phyloP scores from a whole-genome alignment of 2,329 filamentous ascomycete genomes.

The Fusarium devonianum region DNA sequence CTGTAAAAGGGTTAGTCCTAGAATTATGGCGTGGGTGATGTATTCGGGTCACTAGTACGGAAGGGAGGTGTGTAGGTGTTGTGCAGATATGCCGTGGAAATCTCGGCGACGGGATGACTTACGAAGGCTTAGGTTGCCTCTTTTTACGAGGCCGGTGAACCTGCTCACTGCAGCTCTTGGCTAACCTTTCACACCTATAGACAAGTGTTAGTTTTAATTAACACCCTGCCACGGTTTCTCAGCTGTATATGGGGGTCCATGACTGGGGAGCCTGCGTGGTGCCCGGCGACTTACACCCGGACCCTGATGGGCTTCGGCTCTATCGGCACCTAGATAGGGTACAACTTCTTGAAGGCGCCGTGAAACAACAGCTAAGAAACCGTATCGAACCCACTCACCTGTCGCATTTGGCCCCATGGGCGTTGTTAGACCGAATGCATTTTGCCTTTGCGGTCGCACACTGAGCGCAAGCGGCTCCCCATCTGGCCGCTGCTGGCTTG shows the following conservation, averaged over 20 bases:
- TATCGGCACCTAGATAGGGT: constrained; percentile 11
- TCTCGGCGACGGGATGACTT: constrained; percentile 45
- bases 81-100: no score
- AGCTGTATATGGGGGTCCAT: constrained; percentile 19
- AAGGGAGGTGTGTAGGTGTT: no score
- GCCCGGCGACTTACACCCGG: constrained; percentile 17
- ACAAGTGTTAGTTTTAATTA: constrained; percentile 22
- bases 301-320: constrained; percentile 8
- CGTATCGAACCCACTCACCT: constrained; percentile 43
- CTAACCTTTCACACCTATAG: constrained; percentile 55
- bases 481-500: constrained; percentile 52
- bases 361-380: background rate
- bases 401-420: constrained; percentile 53
- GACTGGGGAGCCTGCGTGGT: constrained; percentile 14
- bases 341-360: no score
- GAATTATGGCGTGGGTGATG: no score
- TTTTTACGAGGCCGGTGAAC: constrained; percentile 60
- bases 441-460: constrained; percentile 60
- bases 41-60: no score
- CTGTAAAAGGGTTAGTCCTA: constrained; percentile 39
- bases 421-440: constrained; percentile 53
- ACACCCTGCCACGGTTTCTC: constrained; percentile 6
- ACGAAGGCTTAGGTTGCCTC: constrained; percentile 59
- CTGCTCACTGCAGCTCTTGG: constrained; percentile 57
- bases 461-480: constrained; percentile 58